Percentiles rank a stretch among this genome's conserved stretches.
These are phyloP conservation scores for Mortierella antarctica DNA, from an alignment of 192 early-diverging fungal genomes.

Conservation along the genomic window DNA sequence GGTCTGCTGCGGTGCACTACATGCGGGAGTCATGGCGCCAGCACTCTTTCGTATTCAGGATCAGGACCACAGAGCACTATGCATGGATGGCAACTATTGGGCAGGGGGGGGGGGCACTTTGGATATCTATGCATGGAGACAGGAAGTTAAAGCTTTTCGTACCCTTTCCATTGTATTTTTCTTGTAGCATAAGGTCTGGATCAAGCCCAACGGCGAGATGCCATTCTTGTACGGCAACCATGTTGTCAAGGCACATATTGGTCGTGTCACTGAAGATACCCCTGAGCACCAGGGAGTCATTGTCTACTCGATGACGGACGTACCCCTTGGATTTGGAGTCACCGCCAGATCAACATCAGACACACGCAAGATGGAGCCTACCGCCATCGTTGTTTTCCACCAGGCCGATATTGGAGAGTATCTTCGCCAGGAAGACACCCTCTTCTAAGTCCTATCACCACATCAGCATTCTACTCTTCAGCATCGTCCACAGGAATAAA, in stretches of 20 bases:
- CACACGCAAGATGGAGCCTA: slow-evolving; percentile 93
- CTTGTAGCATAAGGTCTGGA: slow-evolving; percentile 95
- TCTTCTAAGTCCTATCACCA: slow-evolving; percentile 64
- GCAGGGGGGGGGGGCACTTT: neutral
- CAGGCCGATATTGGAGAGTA: slow-evolving; percentile 99
- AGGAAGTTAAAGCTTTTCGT: neutral
- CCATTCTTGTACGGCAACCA: slow-evolving; percentile 99
- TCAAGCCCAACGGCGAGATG: slow-evolving; percentile 99
- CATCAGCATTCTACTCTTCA: neutral
- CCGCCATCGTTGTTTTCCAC: slow-evolving; percentile 93
- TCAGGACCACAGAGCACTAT: no score
- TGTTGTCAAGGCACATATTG: slow-evolving; percentile 96
- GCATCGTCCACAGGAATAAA: slow-evolving; percentile 2
- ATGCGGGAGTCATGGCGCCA: no score
- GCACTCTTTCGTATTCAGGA: no score
- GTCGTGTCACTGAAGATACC: slow-evolving; percentile 97
- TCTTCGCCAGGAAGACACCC: slow-evolving; percentile 80
- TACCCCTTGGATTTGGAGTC: slow-evolving; percentile 96
- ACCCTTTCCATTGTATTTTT: neutral
- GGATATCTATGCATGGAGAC: neutral
- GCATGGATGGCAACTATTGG: no score
- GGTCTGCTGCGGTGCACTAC: no score
- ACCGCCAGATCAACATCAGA: slow-evolving; percentile 94
- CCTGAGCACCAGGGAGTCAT: slow-evolving; percentile 98
- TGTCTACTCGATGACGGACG: slow-evolving; percentile 92